A percentile compares a stretch with the other conserved stretches of the same genome.
Evolutionary conservation across 441 rosid species (phyloP).

Genomic region (Eutrema salsugineum): DNA sequence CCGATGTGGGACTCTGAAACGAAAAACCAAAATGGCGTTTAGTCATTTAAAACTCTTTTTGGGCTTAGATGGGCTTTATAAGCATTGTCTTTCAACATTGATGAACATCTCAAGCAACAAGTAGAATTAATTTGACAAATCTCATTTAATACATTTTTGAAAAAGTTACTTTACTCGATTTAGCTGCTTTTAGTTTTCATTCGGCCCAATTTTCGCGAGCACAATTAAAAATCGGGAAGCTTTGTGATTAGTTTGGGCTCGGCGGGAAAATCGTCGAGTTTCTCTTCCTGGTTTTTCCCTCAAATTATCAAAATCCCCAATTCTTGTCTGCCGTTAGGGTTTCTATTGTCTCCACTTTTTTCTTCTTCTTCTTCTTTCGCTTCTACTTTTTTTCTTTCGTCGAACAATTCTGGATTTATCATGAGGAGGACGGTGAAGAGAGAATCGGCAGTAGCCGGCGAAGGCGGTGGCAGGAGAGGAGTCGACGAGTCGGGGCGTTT

Average conservation of each 20-base stretch:
- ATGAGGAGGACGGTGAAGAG: constrained; percentile 21
- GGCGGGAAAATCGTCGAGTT: constrained; percentile 25
- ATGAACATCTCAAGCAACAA: too few relatives aligned
- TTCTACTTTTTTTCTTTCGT: not conserved
- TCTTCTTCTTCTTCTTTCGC: not conserved
- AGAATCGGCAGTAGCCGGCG: constrained; percentile 8
- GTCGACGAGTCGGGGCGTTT: not conserved
- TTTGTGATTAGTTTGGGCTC: not conserved
- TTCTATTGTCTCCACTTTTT: not conserved
- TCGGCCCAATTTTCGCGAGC: not conserved
- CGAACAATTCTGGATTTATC: not conserved
- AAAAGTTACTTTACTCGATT: too few relatives aligned
- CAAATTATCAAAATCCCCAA: constrained; percentile 15
- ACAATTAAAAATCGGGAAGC: not conserved
- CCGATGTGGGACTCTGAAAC: constrained; percentile 15
- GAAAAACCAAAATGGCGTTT: not conserved
- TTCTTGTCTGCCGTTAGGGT: constrained; percentile 28
- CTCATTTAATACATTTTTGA: too few relatives aligned
- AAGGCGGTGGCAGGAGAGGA: not conserved
- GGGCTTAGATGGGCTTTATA: not conserved
- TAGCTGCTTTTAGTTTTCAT: too few relatives aligned
- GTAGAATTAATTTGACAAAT: too few relatives aligned
- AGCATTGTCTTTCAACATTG: not conserved
- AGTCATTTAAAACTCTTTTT: not conserved
- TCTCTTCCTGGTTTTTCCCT: not conserved